Conservation (phyloP, 148 eudicot genomes). For the Dianthus caryophyllus region DNA sequence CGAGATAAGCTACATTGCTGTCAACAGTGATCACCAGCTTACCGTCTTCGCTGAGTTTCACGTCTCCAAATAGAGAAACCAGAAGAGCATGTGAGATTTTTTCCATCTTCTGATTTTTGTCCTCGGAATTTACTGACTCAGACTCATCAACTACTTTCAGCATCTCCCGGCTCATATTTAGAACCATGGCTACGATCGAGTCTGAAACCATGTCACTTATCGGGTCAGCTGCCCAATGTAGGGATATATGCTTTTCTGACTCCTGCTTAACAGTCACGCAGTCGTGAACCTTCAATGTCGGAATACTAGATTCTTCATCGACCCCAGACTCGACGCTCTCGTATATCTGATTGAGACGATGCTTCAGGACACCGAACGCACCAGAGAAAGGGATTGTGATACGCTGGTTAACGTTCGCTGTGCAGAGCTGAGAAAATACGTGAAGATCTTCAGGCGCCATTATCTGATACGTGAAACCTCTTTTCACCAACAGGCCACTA, state of each 20-base stretch:
- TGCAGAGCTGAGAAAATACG: constrained; percentile 78
- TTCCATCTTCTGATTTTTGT: constrained; percentile 60
- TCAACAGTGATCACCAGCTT: constrained; percentile 71
- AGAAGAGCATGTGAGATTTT: constrained; percentile 67
- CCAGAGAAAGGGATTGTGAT: constrained; percentile 86
- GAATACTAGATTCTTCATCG: constrained; percentile 62
- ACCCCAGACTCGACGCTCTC: constrained; percentile 64
- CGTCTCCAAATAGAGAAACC: constrained; percentile 78
- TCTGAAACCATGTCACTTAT: constrained; percentile 95
- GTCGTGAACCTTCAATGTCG: constrained; percentile 60
- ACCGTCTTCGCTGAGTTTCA: constrained; percentile 66
- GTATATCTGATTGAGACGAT: constrained; percentile 76
- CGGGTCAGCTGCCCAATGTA: constrained; percentile 86
- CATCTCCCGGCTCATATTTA: constrained; percentile 80
- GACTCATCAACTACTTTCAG: constrained; percentile 77
- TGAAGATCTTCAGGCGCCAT: constrained; percentile 94
- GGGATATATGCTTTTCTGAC: constrained; percentile 70
- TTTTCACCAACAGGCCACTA: constrained; percentile 80
- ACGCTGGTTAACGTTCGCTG: constrained; percentile 71
- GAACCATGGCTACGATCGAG: constrained; percentile 74
- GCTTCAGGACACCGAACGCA: constrained; percentile 72
- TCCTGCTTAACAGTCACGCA: constrained; percentile 71
- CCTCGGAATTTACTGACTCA: constrained; percentile 40
- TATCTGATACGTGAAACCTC: constrained; percentile 90
- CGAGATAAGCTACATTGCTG: constrained; percentile 61